These are phyloP conservation scores for Carex parvula DNA, from an alignment of 176 grass and related monocot genomes.

Conservation along the genomic window DNA sequence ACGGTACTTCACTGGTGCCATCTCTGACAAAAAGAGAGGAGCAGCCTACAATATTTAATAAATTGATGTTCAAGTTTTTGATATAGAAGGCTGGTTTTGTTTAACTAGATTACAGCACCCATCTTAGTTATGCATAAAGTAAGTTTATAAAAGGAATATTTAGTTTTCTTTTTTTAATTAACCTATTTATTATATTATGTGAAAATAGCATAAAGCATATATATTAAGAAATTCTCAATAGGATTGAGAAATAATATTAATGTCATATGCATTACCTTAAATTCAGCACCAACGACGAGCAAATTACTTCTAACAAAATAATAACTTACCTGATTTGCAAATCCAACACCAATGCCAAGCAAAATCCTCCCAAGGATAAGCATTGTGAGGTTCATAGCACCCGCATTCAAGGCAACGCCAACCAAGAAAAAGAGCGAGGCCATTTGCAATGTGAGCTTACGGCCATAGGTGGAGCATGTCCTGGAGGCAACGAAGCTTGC, in stretches of 20 bases:
- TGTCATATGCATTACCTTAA: neutral
- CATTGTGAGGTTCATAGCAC: constrained; percentile 8
- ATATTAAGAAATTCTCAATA: neutral
- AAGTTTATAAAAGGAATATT: neutral
- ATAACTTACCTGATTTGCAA: constrained; percentile 42
- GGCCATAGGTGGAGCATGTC: constrained; percentile 31
- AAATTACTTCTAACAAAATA: neutral
- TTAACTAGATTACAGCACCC: neutral
- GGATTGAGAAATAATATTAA: neutral
- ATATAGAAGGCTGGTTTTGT: neutral
- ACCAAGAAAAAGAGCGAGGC: constrained; percentile 44
- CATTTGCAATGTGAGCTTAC: constrained; percentile 40
- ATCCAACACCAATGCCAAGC: constrained; percentile 54
- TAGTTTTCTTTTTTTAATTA: neutral
- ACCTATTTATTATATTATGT: neutral
- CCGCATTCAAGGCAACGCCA: constrained; percentile 21
- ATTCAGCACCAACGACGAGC: too few relatives aligned
- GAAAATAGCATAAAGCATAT: neutral
- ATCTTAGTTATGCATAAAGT: neutral
- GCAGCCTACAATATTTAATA: constrained; percentile 38
- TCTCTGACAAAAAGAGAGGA: constrained; percentile 68
- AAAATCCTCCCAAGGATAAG: constrained; percentile 59
- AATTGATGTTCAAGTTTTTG: neutral
- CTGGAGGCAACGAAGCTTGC: constrained; percentile 45
- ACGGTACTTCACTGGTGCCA: constrained; percentile 51